These are phyloP conservation scores for Narthecium ossifragum DNA, from an alignment of 106 monocot species.

Conservation along the genomic window DNA sequence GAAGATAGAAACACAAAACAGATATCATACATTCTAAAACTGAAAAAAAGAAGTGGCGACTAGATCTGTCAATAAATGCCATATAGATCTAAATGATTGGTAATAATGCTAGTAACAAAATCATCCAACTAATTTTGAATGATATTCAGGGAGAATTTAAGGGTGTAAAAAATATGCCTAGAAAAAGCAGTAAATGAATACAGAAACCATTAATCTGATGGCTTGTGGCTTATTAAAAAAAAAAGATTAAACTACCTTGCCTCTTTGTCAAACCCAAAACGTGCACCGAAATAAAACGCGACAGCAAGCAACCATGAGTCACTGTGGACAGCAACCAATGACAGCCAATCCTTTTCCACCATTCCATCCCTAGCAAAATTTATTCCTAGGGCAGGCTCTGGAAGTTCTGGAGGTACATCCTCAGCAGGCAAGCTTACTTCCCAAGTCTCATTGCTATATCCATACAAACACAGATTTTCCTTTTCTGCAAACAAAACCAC, in stretches of 20 bases:
- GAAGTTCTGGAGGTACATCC: conserved; percentile 93
- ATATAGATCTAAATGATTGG: too few species aligned
- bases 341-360: conserved; percentile 80
- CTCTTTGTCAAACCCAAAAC: conserved; percentile 90
- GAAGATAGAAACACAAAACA: too few species aligned
- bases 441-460: conserved; percentile 75
- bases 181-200: neutral
- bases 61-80: too few species aligned
- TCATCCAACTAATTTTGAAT: neutral
- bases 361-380: conserved; percentile 96
- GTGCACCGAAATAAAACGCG: conserved; percentile 87
- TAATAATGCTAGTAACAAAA: neutral
- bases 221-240: too few species aligned
- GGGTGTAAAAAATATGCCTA: neutral
- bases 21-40: too few species aligned
- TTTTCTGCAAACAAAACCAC: conserved; percentile 44
- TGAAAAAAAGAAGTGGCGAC: too few species aligned
- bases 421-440: conserved; percentile 83
- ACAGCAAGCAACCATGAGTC: conserved; percentile 89
- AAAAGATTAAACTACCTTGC: conserved; percentile 35
- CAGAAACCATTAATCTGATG: too few species aligned
- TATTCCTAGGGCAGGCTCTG: conserved; percentile 86
- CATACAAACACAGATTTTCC: conserved; percentile 86
- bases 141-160: neutral
- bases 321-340: conserved; percentile 90